Percentiles rank a stretch among this genome's conserved stretches.
Evolutionary conservation across 1,139 yeast species (phyloP).

Genomic region (Diutina catenulata): DNA sequence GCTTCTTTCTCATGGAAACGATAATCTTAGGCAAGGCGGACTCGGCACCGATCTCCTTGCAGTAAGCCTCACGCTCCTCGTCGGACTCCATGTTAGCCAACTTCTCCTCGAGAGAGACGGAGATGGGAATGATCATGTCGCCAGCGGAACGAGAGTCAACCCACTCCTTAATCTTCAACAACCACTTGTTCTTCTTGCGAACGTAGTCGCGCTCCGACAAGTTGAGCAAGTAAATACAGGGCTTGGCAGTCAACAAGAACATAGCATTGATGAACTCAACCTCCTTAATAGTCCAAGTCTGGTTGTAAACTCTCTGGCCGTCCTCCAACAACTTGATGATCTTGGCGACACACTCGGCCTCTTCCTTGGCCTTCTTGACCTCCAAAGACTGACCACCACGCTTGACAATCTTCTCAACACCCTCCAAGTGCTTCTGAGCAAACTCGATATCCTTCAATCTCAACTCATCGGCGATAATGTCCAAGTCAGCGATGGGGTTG

Average conservation of each 20-base stretch:
- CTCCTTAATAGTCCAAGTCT: constrained; percentile 80
- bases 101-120: constrained; percentile 88
- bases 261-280: constrained; percentile 80
- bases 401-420: constrained; percentile 72
- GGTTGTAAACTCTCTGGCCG: constrained; percentile 89
- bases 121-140: constrained; percentile 86
- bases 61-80: constrained; percentile 87
- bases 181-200: constrained; percentile 95
- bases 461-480: constrained; percentile 82
- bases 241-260: constrained; percentile 89
- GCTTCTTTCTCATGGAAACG: constrained; percentile 70
- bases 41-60: constrained; percentile 72
- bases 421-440: constrained; percentile 82
- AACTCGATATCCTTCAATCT: constrained; percentile 96
- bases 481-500: constrained; percentile 90
- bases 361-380: constrained; percentile 90
- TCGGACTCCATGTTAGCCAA: constrained; percentile 80
- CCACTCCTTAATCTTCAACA: constrained; percentile 91
- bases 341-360: constrained; percentile 67
- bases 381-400: constrained; percentile 96
- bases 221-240: constrained; percentile 89
- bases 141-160: constrained; percentile 90
- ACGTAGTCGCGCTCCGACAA: constrained; percentile 88
- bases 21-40: constrained; percentile 87
- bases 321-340: constrained; percentile 66